These are phyloP conservation scores for Phytophthora kernoviae DNA, from an alignment of 352 stramenopile species.

Conservation along the genomic window DNA sequence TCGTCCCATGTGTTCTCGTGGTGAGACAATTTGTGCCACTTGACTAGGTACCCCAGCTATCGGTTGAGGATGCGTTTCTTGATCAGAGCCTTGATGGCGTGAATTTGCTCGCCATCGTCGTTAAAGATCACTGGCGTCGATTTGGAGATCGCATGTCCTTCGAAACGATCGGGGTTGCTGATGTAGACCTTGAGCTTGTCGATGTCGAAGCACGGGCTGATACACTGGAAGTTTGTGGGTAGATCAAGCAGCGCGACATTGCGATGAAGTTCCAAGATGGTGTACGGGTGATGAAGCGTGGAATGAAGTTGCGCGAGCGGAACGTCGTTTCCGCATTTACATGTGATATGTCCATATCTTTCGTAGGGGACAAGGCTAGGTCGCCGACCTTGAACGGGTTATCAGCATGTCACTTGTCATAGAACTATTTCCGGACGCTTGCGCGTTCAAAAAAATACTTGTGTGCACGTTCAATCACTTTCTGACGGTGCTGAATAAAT, in stretches of 20 bases:
- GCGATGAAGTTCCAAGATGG: constrained; percentile 7
- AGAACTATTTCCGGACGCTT: constrained; percentile 13
- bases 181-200: constrained; percentile 16
- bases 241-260: constrained; percentile 13
- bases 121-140: constrained; percentile 10
- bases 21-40: constrained; percentile 11
- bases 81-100: constrained; percentile 6
- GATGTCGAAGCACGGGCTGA: constrained; percentile 15
- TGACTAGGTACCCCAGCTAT: constrained; percentile 6
- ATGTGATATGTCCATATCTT: constrained; percentile 13
- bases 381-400: constrained; percentile 12
- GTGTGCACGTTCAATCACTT: constrained; percentile 1
- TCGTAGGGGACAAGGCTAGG: constrained; percentile 3
- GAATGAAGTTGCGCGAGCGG: constrained; percentile 10
- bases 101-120: constrained; percentile 8
- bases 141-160: constrained; percentile 6
- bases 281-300: constrained; percentile 1
- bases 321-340: constrained; percentile 8
- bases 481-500: constrained; percentile 7
- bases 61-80: constrained; percentile 13
- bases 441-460: constrained; percentile 7
- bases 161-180: constrained; percentile 9
- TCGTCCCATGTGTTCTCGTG: constrained; percentile 6
- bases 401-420: background rate
- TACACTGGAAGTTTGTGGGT: constrained; percentile 1